These are phyloP conservation scores for Crithidia brevicula DNA, from an alignment of 208 protist genomes.

Conservation along the genomic window DNA sequence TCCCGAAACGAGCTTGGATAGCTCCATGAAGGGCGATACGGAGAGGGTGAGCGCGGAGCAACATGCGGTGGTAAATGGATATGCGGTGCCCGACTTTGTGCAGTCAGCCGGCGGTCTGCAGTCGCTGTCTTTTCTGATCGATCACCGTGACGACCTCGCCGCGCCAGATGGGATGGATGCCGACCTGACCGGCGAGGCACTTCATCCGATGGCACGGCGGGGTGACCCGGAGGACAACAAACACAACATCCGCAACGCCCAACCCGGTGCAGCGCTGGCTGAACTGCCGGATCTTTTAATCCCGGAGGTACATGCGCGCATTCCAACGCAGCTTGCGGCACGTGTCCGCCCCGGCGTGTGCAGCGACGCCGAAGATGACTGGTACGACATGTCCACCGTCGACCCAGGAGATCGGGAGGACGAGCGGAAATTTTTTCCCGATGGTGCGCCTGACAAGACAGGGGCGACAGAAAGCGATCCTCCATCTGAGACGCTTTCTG, in stretches of 20 bases:
- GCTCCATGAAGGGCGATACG: too few relatives aligned
- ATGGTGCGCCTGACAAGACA: too few relatives aligned
- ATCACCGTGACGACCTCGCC: slow-evolving; percentile 3
- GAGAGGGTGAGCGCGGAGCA: neutral
- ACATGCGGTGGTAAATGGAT: slow-evolving; percentile 13
- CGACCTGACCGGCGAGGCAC: neutral
- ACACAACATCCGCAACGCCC: too few relatives aligned
- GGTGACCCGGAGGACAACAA: too few relatives aligned
- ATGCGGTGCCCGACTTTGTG: slow-evolving; percentile 4
- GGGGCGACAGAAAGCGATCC: neutral
- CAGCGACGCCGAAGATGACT: slow-evolving; percentile 1
- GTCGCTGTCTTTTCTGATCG: neutral
- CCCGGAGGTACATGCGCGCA: slow-evolving; percentile 1
- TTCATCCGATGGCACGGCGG: too few relatives aligned
- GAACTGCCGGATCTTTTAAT: too few relatives aligned
- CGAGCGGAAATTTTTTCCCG: too few relatives aligned
- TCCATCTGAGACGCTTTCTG: neutral
- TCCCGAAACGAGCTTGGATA: too few relatives aligned
- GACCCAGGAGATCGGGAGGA: neutral
- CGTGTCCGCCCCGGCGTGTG: neutral
- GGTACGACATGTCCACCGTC: neutral
- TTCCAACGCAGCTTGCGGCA: neutral
- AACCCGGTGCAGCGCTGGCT: too few relatives aligned
- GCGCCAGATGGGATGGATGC: too few relatives aligned
- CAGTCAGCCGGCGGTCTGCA: slow-evolving; percentile 16